Base-by-base conservation (phyloP, 2,329 filamentous ascomycete species). In the Pyricularia pennisetigena region DNA sequence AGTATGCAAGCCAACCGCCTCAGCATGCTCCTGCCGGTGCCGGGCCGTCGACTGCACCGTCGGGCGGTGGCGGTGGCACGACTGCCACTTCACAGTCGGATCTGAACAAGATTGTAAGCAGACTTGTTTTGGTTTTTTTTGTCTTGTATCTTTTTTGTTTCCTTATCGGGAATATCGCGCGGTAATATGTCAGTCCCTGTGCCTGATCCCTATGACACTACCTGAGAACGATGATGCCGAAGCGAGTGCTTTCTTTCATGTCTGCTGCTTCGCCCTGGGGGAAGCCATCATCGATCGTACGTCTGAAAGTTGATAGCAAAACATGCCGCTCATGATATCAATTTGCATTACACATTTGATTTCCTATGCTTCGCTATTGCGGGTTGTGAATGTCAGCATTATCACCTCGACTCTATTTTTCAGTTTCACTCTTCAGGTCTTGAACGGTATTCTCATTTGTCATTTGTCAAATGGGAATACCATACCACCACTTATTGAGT, bases 41-140 rank as follows among this genome's bases (percentile, higher is more conserved):
- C 8, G 63, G 63, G 32, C 20, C 30, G 10, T 65, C 63, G 63
- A 49, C 29, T 30, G 29, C 63, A 12, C 63, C 63, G 8, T 65
- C 63, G 29, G 29, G 32, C 32, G 32, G 32, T 8, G 59, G 59
- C 26, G 59, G 59, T 8, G 28, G 28, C 59, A 29, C 59, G 59
- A 62, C 59, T 62, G 70, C 79, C 1, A 74, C 79, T 24, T 77
- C 80, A 10, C 89, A 93, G 79, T 93, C 90, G 2, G 93, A 97
- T 75, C 79, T 97, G 1, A 98, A 98, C 74, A 93, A 97, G 73
- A 98, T 98, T 79, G 94, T 97, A 85, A 86, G 94, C 82, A 32
- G 14, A 83, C 64, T 66, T 59, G 16, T 49, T 65, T 68, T 32
- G 70, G n/a, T 61, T n/a, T 65, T 20, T 59, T 30, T 23, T 26